phyloP scores from a whole-genome alignment of 306 rosid species.

The Vigna unguiculata region DNA sequence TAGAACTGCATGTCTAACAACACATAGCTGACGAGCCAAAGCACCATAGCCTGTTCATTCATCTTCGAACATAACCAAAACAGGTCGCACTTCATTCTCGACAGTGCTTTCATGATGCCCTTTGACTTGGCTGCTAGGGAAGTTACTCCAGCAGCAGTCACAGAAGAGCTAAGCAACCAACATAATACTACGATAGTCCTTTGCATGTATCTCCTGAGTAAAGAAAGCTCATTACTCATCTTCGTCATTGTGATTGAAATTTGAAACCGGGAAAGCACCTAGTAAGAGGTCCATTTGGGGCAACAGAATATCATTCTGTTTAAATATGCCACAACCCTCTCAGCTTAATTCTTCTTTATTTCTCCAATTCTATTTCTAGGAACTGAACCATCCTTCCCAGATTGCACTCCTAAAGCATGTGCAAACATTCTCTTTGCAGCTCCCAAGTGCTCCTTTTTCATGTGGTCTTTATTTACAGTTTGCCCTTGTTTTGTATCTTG shows the following conservation, averaged over 20 bases:
- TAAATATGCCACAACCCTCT: constrained; percentile 41
- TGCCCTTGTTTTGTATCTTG: constrained; percentile 56
- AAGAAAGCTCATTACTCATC: constrained; percentile 41
- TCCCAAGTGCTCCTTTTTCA: constrained; percentile 85
- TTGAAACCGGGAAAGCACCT: constrained; percentile 39
- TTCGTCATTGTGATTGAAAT: constrained; percentile 43
- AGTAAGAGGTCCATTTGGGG: constrained; percentile 33
- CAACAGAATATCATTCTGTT: constrained; percentile 38
- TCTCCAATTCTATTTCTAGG: constrained; percentile 58
- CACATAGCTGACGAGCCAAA: constrained; percentile 22
- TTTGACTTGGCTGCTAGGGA: constrained; percentile 22
- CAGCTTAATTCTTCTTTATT: constrained; percentile 47
- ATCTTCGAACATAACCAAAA: constrained; percentile 37
- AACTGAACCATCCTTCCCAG: constrained; percentile 64
- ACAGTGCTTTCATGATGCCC: constrained; percentile 31
- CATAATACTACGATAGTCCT: constrained; percentile 10
- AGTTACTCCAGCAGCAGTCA: constrained; percentile 34
- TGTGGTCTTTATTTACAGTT: constrained; percentile 54
- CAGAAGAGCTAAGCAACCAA: constrained; percentile 41
- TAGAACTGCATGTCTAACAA: constrained; percentile 24
- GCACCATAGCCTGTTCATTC: constrained; percentile 25
- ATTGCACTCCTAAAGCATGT: constrained; percentile 80
- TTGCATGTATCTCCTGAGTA: constrained; percentile 42
- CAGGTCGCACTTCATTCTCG: constrained; percentile 34
- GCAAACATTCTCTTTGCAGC: constrained; percentile 98